These are phyloP conservation scores for Fusarium musae DNA, from an alignment of 2,329 filamentous ascomycete genomes.

Conservation along the genomic window DNA sequence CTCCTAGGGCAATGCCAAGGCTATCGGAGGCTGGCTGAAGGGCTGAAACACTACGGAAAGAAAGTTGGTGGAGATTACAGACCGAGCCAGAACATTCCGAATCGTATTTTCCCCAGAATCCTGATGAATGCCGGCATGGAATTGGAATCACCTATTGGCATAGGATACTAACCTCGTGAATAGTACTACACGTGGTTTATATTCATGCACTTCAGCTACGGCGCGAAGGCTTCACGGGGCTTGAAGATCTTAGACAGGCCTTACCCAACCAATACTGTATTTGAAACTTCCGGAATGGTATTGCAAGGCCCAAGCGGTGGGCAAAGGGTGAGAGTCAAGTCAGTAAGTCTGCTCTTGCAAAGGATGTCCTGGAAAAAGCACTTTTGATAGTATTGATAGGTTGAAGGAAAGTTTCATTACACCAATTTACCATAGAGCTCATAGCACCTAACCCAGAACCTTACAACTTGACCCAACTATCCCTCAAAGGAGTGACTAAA, in stretches of 20 bases:
- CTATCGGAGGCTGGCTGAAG: not conserved
- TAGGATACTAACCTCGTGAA: rapidly evolving
- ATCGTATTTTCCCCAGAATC: rapidly evolving
- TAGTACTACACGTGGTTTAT: not conserved
- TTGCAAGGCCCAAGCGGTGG: rapidly evolving
- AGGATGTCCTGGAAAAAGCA: not conserved
- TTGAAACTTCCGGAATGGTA: not conserved
- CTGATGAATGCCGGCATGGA: rapidly evolving
- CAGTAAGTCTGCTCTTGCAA: rapidly evolving
- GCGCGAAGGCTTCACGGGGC: rapidly evolving
- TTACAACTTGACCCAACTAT: not conserved
- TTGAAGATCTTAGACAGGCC: not conserved
- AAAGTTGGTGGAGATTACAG: not conserved
- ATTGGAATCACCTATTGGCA: not conserved
- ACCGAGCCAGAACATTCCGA: not conserved
- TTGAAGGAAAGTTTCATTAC: too few relatives aligned
- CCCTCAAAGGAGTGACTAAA: not conserved
- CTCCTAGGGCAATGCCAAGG: not conserved
- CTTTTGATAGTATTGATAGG: not conserved
- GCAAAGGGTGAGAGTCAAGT: rapidly evolving
- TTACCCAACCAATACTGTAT: not conserved
- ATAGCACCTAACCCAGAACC: rapidly evolving
- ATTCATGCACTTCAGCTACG: not conserved
- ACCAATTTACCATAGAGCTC: not conserved
- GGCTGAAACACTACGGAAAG: not conserved